phyloP scores from a whole-genome alignment of 1,284 basidiomycete species.

The Ganoderma sinense region DNA sequence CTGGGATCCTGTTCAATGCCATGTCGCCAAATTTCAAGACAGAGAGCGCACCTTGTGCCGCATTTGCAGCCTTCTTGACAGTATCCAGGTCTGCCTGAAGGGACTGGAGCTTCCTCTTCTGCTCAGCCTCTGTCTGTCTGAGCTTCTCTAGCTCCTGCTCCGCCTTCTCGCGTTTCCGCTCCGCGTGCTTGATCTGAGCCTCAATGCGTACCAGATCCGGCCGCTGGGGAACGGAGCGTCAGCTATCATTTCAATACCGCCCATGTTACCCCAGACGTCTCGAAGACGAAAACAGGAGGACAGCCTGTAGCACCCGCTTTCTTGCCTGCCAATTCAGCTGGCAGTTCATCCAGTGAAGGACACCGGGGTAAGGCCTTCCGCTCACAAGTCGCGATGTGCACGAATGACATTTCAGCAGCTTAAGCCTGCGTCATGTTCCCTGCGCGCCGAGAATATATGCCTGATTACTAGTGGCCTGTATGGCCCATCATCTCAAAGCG shows the following conservation, averaged over 20 bases:
- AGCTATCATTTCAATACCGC: not conserved
- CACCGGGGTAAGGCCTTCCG: no score
- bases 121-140: conserved; percentile 70
- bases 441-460: no score
- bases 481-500: no score
- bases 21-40: not conserved
- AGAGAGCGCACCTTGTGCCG: conserved; percentile 68
- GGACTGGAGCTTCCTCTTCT: conserved; percentile 65
- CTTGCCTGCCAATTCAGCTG: no score
- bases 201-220: conserved; percentile 85
- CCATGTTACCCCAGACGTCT: no score
- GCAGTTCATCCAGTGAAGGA: no score
- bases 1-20: conserved; percentile 42
- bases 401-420: no score
- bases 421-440: no score
- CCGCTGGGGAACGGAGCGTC: conserved; percentile 53
- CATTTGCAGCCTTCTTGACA: conserved; percentile 76
- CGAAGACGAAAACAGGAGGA: no score
- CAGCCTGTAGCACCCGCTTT: no score
- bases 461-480: no score
- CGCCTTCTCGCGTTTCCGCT: conserved; percentile 81
- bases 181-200: conserved; percentile 88
- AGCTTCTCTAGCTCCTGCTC: conserved; percentile 71
- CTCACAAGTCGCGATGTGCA: no score
- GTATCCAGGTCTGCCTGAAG: conserved; percentile 72